These are phyloP conservation scores for Puccinia hordei DNA, from an alignment of 1,284 basidiomycete species.

Conservation along the genomic window DNA sequence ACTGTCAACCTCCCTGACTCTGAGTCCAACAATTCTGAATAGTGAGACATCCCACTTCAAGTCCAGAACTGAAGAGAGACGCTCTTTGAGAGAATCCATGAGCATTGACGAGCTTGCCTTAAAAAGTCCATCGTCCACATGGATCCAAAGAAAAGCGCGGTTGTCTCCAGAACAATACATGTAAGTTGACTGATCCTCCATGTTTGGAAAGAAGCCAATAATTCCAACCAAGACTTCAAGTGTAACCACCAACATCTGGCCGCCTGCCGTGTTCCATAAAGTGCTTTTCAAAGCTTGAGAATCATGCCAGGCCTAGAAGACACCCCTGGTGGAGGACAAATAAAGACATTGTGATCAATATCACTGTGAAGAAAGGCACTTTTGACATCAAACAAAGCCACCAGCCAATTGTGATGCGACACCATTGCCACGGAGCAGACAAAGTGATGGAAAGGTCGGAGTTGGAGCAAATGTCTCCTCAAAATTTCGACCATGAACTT, in stretches of 20 bases:
- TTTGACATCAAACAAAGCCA: slow-evolving; percentile 7
- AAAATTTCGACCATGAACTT: too few species aligned
- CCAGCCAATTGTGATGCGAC: too few species aligned
- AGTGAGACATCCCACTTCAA: too few species aligned
- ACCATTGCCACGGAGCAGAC: not conserved
- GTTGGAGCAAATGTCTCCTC: too few species aligned
- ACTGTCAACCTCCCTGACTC: not conserved
- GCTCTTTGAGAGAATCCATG: not conserved
- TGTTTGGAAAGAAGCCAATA: not conserved
- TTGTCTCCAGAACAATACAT: not conserved
- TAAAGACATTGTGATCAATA: too few species aligned
- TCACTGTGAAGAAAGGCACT: slow-evolving; percentile 3
- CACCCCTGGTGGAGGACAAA: too few species aligned
- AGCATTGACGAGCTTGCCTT: not conserved
- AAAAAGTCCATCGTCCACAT: slow-evolving; percentile 11
- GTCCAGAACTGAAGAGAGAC: not conserved
- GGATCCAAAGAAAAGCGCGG: too few species aligned
- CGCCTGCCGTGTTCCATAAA: too few species aligned
- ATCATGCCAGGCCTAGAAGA: too few species aligned
- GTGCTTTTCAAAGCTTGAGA: too few species aligned
- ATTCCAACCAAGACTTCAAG: not conserved
- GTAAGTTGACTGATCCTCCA: not conserved
- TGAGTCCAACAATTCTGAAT: not conserved
- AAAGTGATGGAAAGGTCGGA: too few species aligned
- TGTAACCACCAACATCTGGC: too few species aligned